Conservation (phyloP, 352 stramenopile genomes). For the Phytophthora fragariaefolia region DNA sequence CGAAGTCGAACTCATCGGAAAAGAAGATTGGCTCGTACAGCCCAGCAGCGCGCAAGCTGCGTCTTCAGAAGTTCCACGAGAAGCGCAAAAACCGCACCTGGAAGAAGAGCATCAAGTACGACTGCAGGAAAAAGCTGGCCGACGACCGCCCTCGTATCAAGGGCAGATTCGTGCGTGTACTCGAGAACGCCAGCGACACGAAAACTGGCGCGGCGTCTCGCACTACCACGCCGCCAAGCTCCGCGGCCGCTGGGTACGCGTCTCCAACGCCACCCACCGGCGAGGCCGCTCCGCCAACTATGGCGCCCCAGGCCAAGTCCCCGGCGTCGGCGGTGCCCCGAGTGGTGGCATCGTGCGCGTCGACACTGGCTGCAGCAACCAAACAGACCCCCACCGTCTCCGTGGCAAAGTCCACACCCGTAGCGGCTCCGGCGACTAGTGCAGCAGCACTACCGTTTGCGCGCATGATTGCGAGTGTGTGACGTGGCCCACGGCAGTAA, state of each 20-base stretch:
- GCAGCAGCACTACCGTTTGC: constrained; percentile 36
- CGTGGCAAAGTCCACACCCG: constrained; percentile 15
- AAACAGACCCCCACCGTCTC: constrained; percentile 16
- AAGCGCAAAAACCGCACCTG: constrained; percentile 97
- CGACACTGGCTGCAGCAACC: constrained; percentile 16
- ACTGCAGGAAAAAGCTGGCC: constrained; percentile 98
- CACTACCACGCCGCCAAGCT: constrained; percentile 21
- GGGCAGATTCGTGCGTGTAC: constrained; percentile 92
- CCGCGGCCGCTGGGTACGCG: constrained; percentile 29
- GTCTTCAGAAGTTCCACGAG: constrained; percentile 97
- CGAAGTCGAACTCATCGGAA: constrained; percentile 30
- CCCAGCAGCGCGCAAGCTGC: constrained; percentile 90
- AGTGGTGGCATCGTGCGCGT: constrained; percentile 20
- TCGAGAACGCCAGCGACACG: constrained; percentile 59
- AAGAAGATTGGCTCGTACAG: constrained; percentile 96
- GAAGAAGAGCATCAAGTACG: constrained; percentile 99
- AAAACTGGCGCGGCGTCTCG: constrained; percentile 48
- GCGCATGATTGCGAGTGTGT: constrained; percentile 53
- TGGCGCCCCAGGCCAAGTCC: constrained; percentile 20
- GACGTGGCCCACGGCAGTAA: constrained; percentile 18
- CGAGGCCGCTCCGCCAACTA: constrained; percentile 22
- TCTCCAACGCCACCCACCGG: constrained; percentile 39
- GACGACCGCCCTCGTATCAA: constrained; percentile 95
- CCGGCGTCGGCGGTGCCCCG: constrained; percentile 15
- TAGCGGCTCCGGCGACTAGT: constrained; percentile 25